phyloP scores from a whole-genome alignment of 768 basidiomycete species.

The Podaxis rugospora region DNA sequence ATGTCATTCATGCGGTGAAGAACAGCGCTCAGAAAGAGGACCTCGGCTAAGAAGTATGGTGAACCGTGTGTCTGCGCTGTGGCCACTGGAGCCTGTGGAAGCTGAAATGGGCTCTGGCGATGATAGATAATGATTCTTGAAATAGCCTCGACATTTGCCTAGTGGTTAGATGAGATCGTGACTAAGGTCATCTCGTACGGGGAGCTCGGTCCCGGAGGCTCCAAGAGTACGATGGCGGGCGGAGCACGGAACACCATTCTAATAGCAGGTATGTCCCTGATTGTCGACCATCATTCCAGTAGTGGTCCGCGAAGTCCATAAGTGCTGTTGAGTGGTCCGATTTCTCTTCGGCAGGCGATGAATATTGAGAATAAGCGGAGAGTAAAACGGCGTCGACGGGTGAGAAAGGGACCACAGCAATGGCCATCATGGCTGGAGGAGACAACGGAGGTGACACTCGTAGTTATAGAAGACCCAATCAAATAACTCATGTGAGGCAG shows the following conservation, averaged over 20 bases:
- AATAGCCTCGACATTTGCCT: neutral
- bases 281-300: neutral
- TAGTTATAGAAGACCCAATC: neutral
- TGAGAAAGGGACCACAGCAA: neutral
- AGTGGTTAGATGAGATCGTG: neutral
- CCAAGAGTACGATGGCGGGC: too few relatives aligned
- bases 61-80: neutral
- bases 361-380: neutral
- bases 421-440: neutral
- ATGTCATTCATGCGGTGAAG: neutral
- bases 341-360: neutral
- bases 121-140: neutral
- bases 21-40: neutral
- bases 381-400: neutral
- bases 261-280: neutral
- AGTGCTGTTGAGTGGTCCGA: neutral
- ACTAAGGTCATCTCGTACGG: neutral
- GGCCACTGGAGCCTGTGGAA: neutral
- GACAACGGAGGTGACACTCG: neutral
- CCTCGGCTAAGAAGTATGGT: neutral
- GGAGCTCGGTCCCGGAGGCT: neutral
- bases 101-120: neutral
- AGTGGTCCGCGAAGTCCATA: neutral
- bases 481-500: neutral
- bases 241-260: neutral